Evolutionary conservation across 2,329 filamentous ascomycete species (phyloP).

Genomic region (Diaporthe nobilis): DNA sequence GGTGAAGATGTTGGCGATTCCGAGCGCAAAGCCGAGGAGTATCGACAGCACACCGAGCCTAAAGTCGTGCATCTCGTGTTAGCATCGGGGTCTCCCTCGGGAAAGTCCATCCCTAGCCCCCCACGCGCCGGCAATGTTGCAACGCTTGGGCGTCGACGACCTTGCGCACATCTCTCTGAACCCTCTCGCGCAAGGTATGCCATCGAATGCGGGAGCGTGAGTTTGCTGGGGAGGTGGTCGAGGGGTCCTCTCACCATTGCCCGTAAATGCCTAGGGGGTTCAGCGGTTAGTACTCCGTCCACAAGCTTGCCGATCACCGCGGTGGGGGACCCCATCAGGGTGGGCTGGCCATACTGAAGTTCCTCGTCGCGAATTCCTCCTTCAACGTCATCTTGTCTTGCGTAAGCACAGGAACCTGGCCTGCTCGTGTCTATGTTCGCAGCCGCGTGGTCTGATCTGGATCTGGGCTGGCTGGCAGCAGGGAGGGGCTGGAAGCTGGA

Average conservation of each 20-base stretch:
- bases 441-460: slow-evolving; percentile 1
- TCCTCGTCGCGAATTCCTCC: slow-evolving; percentile 80
- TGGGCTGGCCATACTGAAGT: slow-evolving; percentile 74
- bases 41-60: slow-evolving; percentile 80
- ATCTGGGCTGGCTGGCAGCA: slow-evolving; percentile 23
- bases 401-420: slow-evolving; percentile 38
- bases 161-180: not conserved
- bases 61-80: slow-evolving; percentile 43
- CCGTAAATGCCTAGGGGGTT: slow-evolving; percentile 75
- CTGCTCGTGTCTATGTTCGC: slow-evolving; percentile 21
- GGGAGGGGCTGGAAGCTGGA: not conserved
- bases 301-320: slow-evolving; percentile 37
- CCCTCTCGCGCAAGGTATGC: slow-evolving; percentile 5
- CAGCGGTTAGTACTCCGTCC: slow-evolving; percentile 51
- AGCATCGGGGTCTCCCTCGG: slow-evolving; percentile 36
- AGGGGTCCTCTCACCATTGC: slow-evolving; percentile 75
- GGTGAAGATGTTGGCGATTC: slow-evolving; percentile 77
- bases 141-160: not conserved
- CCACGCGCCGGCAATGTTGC: not conserved
- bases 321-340: slow-evolving; percentile 17
- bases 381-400: slow-evolving; percentile 75
- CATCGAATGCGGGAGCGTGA: slow-evolving; percentile 29
- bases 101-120: not conserved
- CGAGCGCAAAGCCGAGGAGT: slow-evolving; percentile 78
- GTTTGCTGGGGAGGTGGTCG: slow-evolving; percentile 2